Evolutionary conservation across 2,329 filamentous ascomycete species (phyloP), one percentile per base, ranked within the genome.

Genomic region (Gliomastix tumulicola): DNA sequence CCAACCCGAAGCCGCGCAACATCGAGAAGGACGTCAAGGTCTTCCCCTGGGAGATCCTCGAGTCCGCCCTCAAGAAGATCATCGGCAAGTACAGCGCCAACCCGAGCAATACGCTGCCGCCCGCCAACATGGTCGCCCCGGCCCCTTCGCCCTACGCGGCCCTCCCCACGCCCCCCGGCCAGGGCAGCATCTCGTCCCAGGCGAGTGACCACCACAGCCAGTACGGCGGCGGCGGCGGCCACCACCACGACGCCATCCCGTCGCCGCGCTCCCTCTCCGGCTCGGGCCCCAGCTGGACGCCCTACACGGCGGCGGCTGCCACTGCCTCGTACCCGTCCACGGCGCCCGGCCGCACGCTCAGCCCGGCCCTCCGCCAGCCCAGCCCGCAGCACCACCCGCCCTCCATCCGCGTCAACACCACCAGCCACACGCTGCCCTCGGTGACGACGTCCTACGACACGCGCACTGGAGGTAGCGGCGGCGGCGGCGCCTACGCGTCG

Each of bases 1-100:
- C 88, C 11, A 86, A 84, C 42, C 92, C 92, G 3, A 97, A 97
- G 63, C 92, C 92, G 15, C 76, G 92, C 44, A 96, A 97, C 55
- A 98, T 98, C 46, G 92, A 97, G 68, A 98, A 98, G 66, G 90
- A 97, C 53, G 89, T 98, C 55, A 98, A 98, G 65, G 92, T 97
- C 11, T 98, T 97, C 54, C 84, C 88, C 5, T 98, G 92, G 92
- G 92, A 88, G 60, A 87, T 92, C 41, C 71, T 98, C 31, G 76
- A 78, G 34, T 76, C 80, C 41, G 90, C 92, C 0, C 72, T 98
- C 46, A 94, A 94, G 74, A 98, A 98, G 70, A 97, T 98, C 53
- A 94, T 98, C 56, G 82, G 87, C 52, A 98, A 98, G 83, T 98
- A 97, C 57, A 74, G 69, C 51, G 69, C 69, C n/a, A 69, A 57